Percentiles rank a stretch among this genome's conserved stretches.
Evolutionary conservation across 2,329 filamentous ascomycete genomes (phyloP).

Genomic region (Cladophialophora yegresii): DNA sequence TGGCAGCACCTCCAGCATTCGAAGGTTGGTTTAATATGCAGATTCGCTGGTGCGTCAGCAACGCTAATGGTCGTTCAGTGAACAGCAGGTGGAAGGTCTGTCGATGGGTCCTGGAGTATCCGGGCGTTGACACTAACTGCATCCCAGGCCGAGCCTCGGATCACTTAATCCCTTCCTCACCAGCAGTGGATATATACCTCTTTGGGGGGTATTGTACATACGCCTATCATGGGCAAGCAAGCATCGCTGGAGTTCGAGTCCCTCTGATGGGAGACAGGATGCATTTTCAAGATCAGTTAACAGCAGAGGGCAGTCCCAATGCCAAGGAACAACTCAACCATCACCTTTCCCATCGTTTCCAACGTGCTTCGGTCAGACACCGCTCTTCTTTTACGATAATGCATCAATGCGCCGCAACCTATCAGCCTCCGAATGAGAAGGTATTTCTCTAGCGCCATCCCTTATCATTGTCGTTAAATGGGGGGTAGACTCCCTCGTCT

Average conservation of each 20-base stretch:
- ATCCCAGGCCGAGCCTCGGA: slow-evolving; percentile 29
- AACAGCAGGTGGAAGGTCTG: slow-evolving; percentile 68
- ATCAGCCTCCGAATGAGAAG: neutral
- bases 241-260: neutral
- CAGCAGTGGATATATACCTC: neutral
- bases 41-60: neutral
- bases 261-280: neutral
- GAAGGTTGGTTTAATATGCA: slow-evolving; percentile 44
- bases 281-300: neutral
- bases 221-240: neutral
- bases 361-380: neutral
- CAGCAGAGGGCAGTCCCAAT: slow-evolving; percentile 4
- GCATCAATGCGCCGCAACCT: neutral
- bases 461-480: neutral
- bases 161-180: slow-evolving; percentile 34
- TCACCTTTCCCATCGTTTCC: neutral
- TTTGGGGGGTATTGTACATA: slow-evolving; percentile 20
- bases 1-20: slow-evolving; percentile 62
- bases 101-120: neutral
- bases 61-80: slow-evolving; percentile 41
- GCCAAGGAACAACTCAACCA: neutral
- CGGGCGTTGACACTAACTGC: slow-evolving; percentile 13
- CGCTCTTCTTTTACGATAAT: neutral
- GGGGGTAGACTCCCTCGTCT: neutral
- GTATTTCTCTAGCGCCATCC: neutral